Base-by-base conservation (phyloP, 495 filamentous ascomycete species). In the Cercophora scortea region DNA sequence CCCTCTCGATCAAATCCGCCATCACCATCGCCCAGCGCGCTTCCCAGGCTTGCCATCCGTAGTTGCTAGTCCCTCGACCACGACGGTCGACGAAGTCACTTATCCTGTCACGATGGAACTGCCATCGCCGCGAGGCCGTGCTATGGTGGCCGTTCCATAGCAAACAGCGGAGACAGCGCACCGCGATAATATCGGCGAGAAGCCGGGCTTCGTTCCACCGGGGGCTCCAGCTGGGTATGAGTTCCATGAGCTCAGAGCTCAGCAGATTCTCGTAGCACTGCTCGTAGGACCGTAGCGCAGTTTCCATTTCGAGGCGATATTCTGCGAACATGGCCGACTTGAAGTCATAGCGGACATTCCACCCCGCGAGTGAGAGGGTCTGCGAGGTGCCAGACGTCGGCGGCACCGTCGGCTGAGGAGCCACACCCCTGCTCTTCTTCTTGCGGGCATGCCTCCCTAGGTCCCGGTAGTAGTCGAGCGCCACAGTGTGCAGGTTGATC, bases 301-400 rank as follows among this genome's bases (percentile, higher is more conserved):
- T 82, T 59, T 95, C 90, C 80, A 91, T 88, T 61, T 96, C 91
- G 61, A 89, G 85, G 11, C 91, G 80, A 55, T 89, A 95, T 62
- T 95, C 90, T 34, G 91, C 89, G 61, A 96, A 88, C 1, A 94
- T 74, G 8, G 88, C 91, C 32, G 89, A 78, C 61, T 96, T 96
- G 71, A 92, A 90, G 60, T 96, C 91, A 63, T 95, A 96, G 2
- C 91, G 85, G 17, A 89, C 83, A 64, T 85, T 89, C 91, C 91
- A 96, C 5, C 87, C 89, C 50, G 88, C 85, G 10, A 82, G 75
- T n/a, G 89, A 87, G 16, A 96, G 67, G 0, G 85, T 87, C 60
- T 89, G 85, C 13, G 88, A 92, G 4, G 89, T 91, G 10, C 88
- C 87, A 11, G 78, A 85, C 1, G 86, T 88, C 13, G 88, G 85